Base-by-base conservation (phyloP, 768 basidiomycete species). In the Lentinula detonsa region DNA sequence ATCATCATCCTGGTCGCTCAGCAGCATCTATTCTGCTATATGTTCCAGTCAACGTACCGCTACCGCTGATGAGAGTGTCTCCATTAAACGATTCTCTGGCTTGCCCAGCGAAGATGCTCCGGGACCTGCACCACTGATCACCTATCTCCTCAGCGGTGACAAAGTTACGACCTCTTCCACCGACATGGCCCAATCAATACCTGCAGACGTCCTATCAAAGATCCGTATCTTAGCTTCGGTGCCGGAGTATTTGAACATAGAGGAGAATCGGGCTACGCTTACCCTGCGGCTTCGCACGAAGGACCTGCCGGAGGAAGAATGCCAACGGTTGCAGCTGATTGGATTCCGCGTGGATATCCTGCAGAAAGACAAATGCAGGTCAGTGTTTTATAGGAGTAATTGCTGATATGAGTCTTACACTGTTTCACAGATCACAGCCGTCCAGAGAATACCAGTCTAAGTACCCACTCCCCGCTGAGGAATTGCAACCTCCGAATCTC, bases 321-420 rank as follows among this genome's bases (percentile, higher is more conserved):
- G 86, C 66, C 74, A 78, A 63, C 79, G 78, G 46, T 69, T 94
- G 15, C 83, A 81, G 60, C 67, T 91, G 18, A 75, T 78, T 28
- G 81, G 77, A 5, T 80, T 93, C 62, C 72, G 75, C 5, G 70
- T 87, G 5, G 79, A 87, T 59, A 65, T 91, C 33, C 70, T 81
- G 37, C 91, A 94, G 63, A 71, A 74, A 43, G 91, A 93, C 66
- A 78, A 78, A 57, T 87, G 79, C 71, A 78, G 87, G 91, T 91
- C 66, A 37, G 82, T 68, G 46, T 50, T 63, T 21, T 34, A 40
- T 4, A 56, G 57, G 40, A 59, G 31, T 52, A 1, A 23, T 18
- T 13, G 13, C 37, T 39, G 3, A 4, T 15, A 46, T 63, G 45
- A 16, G 35, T 55, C 11, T 33, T 52, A 54, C 67, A 33, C 1